Conservation (phyloP, 257 asterid genomes). For the Knoxia roxburghii region DNA sequence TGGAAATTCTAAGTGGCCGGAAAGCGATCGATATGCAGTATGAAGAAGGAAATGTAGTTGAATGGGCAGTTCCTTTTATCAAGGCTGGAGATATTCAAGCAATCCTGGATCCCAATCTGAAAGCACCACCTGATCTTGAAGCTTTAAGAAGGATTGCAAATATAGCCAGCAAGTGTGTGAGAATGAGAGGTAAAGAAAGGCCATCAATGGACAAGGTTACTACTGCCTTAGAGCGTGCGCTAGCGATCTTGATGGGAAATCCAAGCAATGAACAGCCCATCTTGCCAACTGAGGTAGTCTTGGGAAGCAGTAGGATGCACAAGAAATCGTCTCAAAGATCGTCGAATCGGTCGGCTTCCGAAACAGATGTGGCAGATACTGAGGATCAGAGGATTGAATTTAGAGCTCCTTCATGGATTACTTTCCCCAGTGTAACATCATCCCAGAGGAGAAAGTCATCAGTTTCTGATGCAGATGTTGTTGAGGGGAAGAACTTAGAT, state of each 20-base stretch:
- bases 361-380: constrained; percentile 56
- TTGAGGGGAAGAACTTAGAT: constrained; percentile 57
- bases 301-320: constrained; percentile 89
- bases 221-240: constrained; percentile 71
- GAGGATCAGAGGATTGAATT: constrained; percentile 75
- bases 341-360: constrained; percentile 65
- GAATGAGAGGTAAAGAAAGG: constrained; percentile 95
- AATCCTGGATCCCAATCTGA: constrained; percentile 57
- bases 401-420: constrained; percentile 90
- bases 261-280: constrained; percentile 89
- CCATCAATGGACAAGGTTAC: constrained; percentile 95
- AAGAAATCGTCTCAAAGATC: constrained; percentile 74
- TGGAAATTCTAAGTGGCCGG: constrained; percentile 79
- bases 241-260: constrained; percentile 78
- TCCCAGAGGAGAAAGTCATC: constrained; percentile 85
- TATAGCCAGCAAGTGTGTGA: constrained; percentile 73
- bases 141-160: constrained; percentile 70
- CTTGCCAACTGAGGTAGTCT: constrained; percentile 81
- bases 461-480: constrained; percentile 73
- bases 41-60: constrained; percentile 86
- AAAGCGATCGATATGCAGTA: constrained; percentile 89
- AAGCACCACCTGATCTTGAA: constrained; percentile 58
- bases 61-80: constrained; percentile 92
- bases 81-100: constrained; percentile 58
- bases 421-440: constrained; percentile 88